Evolutionary conservation across 768 basidiomycete species (phyloP).

Genomic region (Psilocybe tampanensis): DNA sequence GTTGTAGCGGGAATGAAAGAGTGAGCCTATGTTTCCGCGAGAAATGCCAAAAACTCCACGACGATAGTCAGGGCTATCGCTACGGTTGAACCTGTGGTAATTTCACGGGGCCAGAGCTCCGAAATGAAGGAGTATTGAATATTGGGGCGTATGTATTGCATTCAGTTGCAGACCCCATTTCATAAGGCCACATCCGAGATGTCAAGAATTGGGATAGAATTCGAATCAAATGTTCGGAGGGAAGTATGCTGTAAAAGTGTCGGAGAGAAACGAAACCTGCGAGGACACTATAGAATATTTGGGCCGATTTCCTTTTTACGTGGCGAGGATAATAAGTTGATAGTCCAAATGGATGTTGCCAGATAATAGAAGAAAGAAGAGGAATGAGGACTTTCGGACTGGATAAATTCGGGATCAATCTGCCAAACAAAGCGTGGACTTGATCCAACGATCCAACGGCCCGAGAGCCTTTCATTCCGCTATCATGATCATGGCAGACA

Average conservation of each 20-base stretch:
- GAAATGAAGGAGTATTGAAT: constrained; percentile 6
- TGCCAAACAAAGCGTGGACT: constrained; percentile 9
- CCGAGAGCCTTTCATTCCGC: constrained; percentile 4
- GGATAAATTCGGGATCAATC: constrained; percentile 7
- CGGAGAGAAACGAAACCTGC: neutral
- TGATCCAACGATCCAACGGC: no score
- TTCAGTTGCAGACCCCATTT: neutral
- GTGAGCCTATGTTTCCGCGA: neutral
- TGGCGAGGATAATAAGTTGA: neutral
- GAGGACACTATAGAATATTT: neutral
- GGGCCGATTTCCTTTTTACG: neutral
- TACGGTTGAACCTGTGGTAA: neutral
- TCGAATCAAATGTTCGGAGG: neutral
- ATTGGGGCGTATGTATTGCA: neutral
- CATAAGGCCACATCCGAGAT: neutral
- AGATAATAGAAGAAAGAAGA: neutral
- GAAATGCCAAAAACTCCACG: neutral
- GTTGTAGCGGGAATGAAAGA: constrained; percentile 14
- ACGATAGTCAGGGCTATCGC: neutral
- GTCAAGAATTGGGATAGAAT: constrained; percentile 7
- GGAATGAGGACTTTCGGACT: neutral
- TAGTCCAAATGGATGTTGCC: neutral
- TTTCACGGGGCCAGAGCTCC: neutral
- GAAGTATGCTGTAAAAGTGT: neutral
- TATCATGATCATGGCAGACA: constrained; percentile 1